A percentile compares a stretch with the other conserved stretches of the same genome.
Evolutionary conservation across 208 protist species (phyloP).

Genomic region (Endotrypanum monterogeii): DNA sequence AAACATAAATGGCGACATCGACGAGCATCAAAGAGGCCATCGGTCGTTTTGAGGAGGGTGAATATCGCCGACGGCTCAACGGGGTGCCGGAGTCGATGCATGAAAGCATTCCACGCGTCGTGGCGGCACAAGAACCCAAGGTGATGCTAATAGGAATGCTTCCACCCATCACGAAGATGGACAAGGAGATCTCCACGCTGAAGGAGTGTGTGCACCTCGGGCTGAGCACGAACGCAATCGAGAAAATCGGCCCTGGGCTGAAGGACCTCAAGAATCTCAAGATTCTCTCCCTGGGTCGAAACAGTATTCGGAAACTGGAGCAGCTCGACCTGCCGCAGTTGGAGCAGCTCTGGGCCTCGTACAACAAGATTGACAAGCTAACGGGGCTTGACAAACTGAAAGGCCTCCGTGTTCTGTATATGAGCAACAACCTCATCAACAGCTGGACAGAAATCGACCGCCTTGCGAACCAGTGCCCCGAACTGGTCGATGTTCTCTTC

Average conservation of each 20-base stretch:
- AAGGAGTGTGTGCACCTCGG: slow-evolving; percentile 90
- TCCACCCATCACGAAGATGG: slow-evolving; percentile 95
- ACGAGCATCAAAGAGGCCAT: slow-evolving; percentile 87
- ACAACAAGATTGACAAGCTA: slow-evolving; percentile 96
- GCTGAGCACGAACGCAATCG: slow-evolving; percentile 95
- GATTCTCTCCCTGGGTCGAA: slow-evolving; percentile 94
- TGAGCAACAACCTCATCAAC: slow-evolving; percentile 95
- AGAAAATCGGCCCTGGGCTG: slow-evolving; percentile 92
- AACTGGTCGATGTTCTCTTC: slow-evolving; percentile 93
- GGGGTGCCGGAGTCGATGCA: slow-evolving; percentile 51
- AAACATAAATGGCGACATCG: slow-evolving; percentile 35
- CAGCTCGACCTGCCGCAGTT: slow-evolving; percentile 93
- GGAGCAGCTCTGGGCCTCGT: slow-evolving; percentile 96
- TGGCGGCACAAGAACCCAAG: slow-evolving; percentile 77
- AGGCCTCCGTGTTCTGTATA: slow-evolving; percentile 91
- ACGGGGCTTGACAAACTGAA: slow-evolving; percentile 93
- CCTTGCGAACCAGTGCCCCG: slow-evolving; percentile 90
- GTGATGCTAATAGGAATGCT: slow-evolving; percentile 90
- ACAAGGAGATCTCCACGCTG: slow-evolving; percentile 88
- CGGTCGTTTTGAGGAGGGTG: slow-evolving; percentile 71
- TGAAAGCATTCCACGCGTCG: slow-evolving; percentile 61
- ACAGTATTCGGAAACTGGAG: slow-evolving; percentile 95
- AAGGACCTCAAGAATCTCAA: slow-evolving; percentile 93
- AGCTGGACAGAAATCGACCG: slow-evolving; percentile 95
- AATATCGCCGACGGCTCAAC: slow-evolving; percentile 59